Percentiles rank a stretch among this genome's conserved stretches.
phyloP scores from a whole-genome alignment of 2,329 filamentous ascomycete species.

The Zalaria obscura region DNA sequence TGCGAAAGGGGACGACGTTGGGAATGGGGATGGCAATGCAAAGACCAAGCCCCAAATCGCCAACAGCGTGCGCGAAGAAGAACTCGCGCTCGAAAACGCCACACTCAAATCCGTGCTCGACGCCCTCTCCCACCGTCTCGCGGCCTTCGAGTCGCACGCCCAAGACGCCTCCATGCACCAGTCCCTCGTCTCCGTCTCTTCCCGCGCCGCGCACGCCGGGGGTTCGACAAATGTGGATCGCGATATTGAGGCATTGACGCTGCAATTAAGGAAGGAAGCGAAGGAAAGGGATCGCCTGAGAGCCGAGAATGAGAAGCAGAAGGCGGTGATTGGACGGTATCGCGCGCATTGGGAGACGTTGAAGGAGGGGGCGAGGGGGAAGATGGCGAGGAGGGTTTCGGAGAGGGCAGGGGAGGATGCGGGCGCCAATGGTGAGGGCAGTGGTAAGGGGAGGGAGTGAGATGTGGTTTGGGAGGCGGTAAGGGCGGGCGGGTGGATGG shows the following conservation, averaged over 20 bases:
- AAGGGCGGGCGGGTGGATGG: no score
- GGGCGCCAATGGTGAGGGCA: no score
- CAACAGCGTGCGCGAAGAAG: conserved; percentile 42
- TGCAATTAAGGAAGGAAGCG: conserved; percentile 37
- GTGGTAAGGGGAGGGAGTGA: no score
- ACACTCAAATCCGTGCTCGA: conserved; percentile 76
- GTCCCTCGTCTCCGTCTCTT: conserved; percentile 63
- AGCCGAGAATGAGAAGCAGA: conserved; percentile 47
- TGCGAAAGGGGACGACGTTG: conserved; percentile 18
- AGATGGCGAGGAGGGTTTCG: conserved; percentile 4
- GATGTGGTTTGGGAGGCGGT: no score
- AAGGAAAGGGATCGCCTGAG: conserved; percentile 49
- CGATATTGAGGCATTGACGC: conserved; percentile 41
- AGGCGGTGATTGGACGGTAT: conserved; percentile 49
- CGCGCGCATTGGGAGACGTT: conserved; percentile 54
- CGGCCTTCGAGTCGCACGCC: conserved; percentile 83
- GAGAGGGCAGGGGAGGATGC: neutral
- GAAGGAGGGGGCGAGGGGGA: conserved; percentile 44
- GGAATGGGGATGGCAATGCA: conserved; percentile 16
- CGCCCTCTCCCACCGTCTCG: conserved; percentile 72
- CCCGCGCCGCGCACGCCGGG: conserved; percentile 16
- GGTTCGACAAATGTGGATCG: conserved; percentile 3
- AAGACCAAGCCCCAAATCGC: conserved; percentile 23
- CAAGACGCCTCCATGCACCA: conserved; percentile 63
- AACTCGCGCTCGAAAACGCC: conserved; percentile 77